A percentile compares a stretch with the other conserved stretches of the same genome.
Conservation (phyloP, 2,329 filamentous ascomycete species). For the Hymenoscyphus infarciens region DNA sequence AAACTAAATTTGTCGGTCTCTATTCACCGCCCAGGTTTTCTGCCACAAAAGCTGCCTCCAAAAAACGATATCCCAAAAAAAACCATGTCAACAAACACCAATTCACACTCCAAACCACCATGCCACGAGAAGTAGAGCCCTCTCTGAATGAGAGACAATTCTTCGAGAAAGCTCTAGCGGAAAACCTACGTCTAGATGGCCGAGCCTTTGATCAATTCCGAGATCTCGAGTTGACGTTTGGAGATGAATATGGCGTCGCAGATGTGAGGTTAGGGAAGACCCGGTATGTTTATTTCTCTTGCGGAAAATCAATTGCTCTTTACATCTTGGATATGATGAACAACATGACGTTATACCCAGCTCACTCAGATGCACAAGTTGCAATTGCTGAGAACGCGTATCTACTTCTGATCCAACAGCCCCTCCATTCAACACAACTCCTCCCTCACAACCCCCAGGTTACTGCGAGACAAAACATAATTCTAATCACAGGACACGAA, state of each 20-base stretch:
- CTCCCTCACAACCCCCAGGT: conserved; percentile 5
- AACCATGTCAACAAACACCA: conserved; percentile 1
- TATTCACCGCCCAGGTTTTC: conserved; percentile 19
- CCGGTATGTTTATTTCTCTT: conserved; percentile 50
- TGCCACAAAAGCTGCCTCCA: conserved; percentile 1
- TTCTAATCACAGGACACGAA: conserved; percentile 7
- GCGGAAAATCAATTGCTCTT: neutral
- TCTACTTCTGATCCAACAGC: conserved; percentile 44
- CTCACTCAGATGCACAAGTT: conserved; percentile 93
- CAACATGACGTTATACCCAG: conserved; percentile 86
- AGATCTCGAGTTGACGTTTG: conserved; percentile 73
- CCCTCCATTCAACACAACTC: neutral
- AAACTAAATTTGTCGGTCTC: neutral
- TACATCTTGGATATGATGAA: conserved; percentile 67
- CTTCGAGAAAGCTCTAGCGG: conserved; percentile 74
- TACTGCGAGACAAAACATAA: neutral
- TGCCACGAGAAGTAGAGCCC: conserved; percentile 91
- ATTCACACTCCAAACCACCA: conserved; percentile 37
- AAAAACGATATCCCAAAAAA: conserved; percentile 17
- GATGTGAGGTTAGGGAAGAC: conserved; percentile 89
- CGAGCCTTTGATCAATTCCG: conserved; percentile 79
- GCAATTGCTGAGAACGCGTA: conserved; percentile 88
- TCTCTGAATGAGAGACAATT: conserved; percentile 88
- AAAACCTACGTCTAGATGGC: conserved; percentile 80
- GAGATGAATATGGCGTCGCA: conserved; percentile 85